These are phyloP conservation scores for Cnidoscolus chayamansa DNA, from an alignment of 441 rosid genomes.

Conservation along the genomic window DNA sequence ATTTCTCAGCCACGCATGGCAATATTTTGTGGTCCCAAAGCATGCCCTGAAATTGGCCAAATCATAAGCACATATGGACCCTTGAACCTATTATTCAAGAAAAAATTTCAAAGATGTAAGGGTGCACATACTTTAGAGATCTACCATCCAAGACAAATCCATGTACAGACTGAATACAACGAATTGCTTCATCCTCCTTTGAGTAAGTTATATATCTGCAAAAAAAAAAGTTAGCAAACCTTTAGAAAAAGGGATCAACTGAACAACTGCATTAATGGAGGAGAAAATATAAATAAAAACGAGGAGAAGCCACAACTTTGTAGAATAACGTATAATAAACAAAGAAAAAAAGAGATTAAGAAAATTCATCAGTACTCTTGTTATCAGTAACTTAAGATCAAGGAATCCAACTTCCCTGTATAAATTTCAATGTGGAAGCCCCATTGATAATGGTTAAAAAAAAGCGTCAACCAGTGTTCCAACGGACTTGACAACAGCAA, in stretches of 20 bases:
- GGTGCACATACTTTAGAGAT: conserved; percentile 53
- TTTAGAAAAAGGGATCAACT: not conserved
- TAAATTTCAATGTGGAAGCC: not conserved
- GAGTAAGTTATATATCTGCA: conserved; percentile 70
- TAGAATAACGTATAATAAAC: not conserved
- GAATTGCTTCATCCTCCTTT: conserved; percentile 79
- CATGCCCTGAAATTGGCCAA: conserved; percentile 55
- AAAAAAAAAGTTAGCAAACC: not conserved
- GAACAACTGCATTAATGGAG: not conserved
- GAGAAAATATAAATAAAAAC: too few species aligned
- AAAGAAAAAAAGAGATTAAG: not conserved
- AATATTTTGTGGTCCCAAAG: conserved; percentile 88
- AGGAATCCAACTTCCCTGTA: not conserved
- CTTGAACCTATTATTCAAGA: not conserved
- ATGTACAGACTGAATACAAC: conserved; percentile 83
- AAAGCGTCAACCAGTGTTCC: not conserved
- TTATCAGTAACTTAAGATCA: not conserved
- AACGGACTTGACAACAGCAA: not conserved
- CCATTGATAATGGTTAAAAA: not conserved
- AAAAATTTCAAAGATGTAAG: conserved; percentile 6
- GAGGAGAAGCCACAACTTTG: too few species aligned
- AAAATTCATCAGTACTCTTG: too few species aligned
- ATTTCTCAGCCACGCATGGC: conserved; percentile 91
- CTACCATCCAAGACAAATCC: conserved; percentile 76
- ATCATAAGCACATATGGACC: not conserved